These are phyloP conservation scores for Wallacemonas sp. DNA, from an alignment of 208 protist genomes.

Conservation along the genomic window DNA sequence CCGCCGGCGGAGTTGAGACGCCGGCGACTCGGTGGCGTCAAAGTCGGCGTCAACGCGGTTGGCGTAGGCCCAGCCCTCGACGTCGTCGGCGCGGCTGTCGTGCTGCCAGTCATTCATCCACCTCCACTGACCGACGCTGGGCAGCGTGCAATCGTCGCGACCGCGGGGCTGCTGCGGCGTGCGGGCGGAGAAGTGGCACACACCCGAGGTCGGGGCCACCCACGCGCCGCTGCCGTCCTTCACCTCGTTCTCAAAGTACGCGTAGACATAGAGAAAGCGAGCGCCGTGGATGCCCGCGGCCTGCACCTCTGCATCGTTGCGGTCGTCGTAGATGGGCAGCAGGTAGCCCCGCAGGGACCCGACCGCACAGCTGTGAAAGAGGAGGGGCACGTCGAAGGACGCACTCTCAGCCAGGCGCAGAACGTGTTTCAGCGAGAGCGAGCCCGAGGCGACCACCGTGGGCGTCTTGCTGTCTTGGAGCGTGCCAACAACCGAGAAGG, in stretches of 20 bases:
- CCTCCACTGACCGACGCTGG: conserved; percentile 37
- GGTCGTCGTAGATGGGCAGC: conserved; percentile 47
- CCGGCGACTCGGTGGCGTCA: conserved; percentile 22
- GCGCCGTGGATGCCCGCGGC: conserved; percentile 33
- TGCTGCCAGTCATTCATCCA: conserved; percentile 62
- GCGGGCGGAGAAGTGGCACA: conserved; percentile 36
- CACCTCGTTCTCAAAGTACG: conserved; percentile 68
- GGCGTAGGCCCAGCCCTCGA: conserved; percentile 63
- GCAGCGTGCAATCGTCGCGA: conserved; percentile 43
- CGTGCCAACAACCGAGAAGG: conserved; percentile 51
- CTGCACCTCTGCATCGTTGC: conserved; percentile 43
- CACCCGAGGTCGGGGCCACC: conserved; percentile 29
- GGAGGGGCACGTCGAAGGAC: conserved; percentile 48
- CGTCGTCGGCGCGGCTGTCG: conserved; percentile 40
- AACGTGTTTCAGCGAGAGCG: conserved; percentile 55
- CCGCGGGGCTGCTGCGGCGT: conserved; percentile 30
- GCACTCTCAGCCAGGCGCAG: conserved; percentile 39
- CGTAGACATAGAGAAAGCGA: conserved; percentile 38
- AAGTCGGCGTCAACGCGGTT: conserved; percentile 25
- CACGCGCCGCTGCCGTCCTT: conserved; percentile 30
- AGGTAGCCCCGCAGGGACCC: conserved; percentile 43
- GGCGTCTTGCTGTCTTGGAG: conserved; percentile 24
- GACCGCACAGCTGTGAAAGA: conserved; percentile 55
- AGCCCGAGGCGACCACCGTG: conserved; percentile 51
- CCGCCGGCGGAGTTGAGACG: conserved; percentile 33